Evolutionary conservation across 2,329 filamentous ascomycete species (phyloP), one percentile per base, ranked within the genome.

Genomic region (Aspergillus candidus): DNA sequence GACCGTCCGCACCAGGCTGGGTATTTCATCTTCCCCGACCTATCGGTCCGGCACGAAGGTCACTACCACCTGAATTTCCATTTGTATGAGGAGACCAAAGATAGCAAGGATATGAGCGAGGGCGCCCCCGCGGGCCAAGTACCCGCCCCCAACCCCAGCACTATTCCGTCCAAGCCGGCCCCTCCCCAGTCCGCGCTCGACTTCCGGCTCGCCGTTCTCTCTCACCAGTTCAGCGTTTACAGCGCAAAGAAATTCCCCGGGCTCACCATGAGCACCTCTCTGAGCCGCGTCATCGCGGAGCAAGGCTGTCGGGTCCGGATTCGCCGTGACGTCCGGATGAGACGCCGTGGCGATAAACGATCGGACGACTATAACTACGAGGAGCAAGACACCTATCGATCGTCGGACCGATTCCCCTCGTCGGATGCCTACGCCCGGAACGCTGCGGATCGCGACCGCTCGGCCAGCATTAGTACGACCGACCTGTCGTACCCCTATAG

Each of bases 231-330:
- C 66, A 83, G 80, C 38, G 93, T 97, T 34, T 97, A 79, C 72
- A 96, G 90, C 57, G 93, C 93, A 40, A 98, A 97, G 82, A 97
- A 96, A 72, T 98, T 98, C 71, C 93, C 93, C 12, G 93, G 91
- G 13, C 73, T 97, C 47, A 84, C 86, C 35, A 88, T 93, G 66
- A 96, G 89, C 71, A 98, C 93, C 0, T 74, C 79, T 11, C 74
- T 97, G 39, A 96, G 90, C 69, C 85, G 90, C 50, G 85, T 88
- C 31, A 89, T 98, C 35, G 90, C 91, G 13, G 91, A 98, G 67
- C 93, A 98, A 69, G 93, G 93, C 46, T 97, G 93, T 67, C 88
- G 91, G 54, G 93, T 98, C 22, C 85, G 93, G 36, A 98, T 98
- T 59, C 82, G 93, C 44, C 86, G 93, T 51, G 93, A 97, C 69